Conservation (phyloP, 164 flowering plant genomes). For the grape (Vitis vinifera) region ASM3070453v1 NC_081809.1:26721001-26721500, state of each 20-base stretch:
- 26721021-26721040: no score
- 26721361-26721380: not conserved
- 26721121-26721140: not conserved
- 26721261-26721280: conserved; percentile 28
- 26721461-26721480: conserved; percentile 57
- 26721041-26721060: no score
- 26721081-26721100: no score
- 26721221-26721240: conserved; percentile 21
- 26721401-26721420: not conserved
- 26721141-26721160: conserved; percentile 1
- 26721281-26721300: conserved; percentile 56
- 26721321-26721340: conserved; percentile 51
- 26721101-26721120: not conserved
- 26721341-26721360: conserved; percentile 36
- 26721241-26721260: conserved; percentile 15
- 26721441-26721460: conserved; percentile 54
- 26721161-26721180: conserved; percentile 7
- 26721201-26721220: conserved; percentile 23
- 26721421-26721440: not conserved
- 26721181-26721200: conserved; percentile 16
- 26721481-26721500: conserved; percentile 46
- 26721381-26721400: not conserved
- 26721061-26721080: no score
- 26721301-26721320: conserved; percentile 40
- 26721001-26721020: no score